These are phyloP conservation scores for Coemansia sp. DNA, from an alignment of 192 early-diverging fungal species.

Conservation along the genomic window DNA sequence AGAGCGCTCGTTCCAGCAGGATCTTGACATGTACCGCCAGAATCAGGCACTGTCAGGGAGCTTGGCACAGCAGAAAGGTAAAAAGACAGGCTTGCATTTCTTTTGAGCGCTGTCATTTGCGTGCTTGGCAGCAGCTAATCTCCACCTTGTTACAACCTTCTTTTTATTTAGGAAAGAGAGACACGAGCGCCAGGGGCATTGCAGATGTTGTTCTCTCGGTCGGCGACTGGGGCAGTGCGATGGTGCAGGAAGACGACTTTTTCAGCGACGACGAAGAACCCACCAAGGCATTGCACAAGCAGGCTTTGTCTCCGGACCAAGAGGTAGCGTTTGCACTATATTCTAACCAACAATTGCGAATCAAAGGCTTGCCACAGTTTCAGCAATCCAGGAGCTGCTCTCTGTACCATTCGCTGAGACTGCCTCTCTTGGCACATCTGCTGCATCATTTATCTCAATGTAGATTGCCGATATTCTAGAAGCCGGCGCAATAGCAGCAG, in stretches of 20 bases:
- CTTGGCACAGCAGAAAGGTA: conserved; percentile 7
- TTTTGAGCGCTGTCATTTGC: conserved; percentile 1
- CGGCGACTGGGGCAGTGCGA: conserved; percentile 12
- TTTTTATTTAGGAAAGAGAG: background rate
- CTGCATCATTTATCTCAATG: background rate
- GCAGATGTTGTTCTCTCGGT: conserved; percentile 26
- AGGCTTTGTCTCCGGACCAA: background rate
- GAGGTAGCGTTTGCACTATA: background rate
- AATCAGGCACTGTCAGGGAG: background rate
- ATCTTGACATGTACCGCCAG: conserved; percentile 40
- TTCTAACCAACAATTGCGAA: no score
- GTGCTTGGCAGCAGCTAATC: background rate
- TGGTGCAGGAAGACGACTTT: conserved; percentile 7
- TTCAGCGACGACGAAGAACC: conserved; percentile 28
- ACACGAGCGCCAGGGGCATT: background rate
- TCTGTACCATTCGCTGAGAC: background rate
- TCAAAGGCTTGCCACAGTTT: no score
- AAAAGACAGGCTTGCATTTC: background rate
- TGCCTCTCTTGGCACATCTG: background rate
- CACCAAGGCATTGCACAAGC: no score
- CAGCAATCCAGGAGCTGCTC: no score
- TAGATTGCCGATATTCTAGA: background rate
- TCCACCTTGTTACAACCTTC: background rate
- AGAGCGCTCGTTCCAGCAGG: conserved; percentile 44
- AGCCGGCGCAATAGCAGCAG: background rate